Percentiles rank a stretch among this genome's conserved stretches.
Conservation (phyloP, 192 early-diverging fungal species). For the Coemansia sp. region DNA sequence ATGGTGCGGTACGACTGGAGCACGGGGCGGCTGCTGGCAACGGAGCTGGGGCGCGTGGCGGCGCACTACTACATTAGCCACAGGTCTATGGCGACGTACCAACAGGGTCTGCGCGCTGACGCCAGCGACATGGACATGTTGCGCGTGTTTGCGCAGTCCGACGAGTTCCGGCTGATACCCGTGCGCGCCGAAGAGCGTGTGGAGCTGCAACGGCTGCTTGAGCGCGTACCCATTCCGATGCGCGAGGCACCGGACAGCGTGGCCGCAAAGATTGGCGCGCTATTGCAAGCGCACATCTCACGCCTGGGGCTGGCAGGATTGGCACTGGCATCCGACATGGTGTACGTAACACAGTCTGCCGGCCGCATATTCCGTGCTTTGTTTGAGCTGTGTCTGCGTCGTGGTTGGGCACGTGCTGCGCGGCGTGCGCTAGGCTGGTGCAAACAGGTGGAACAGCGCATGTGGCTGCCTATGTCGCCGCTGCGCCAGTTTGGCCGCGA, state of each 20-base stretch:
- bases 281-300: constrained; percentile 95
- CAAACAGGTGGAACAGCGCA: constrained; percentile 93
- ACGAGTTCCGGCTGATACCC: constrained; percentile 92
- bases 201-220: constrained; percentile 82
- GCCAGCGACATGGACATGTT: constrained; percentile 90
- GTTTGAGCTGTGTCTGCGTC: constrained; percentile 92
- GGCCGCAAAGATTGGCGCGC: constrained; percentile 88
- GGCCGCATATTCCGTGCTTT: constrained; percentile 91
- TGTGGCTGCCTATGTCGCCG: constrained; percentile 95
- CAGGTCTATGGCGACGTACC: constrained; percentile 89
- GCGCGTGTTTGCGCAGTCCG: constrained; percentile 81
- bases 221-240: constrained; percentile 93
- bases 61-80: constrained; percentile 95
- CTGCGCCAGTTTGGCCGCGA: constrained; percentile 83
- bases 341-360: constrained; percentile 95
- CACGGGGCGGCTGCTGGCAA: constrained; percentile 83
- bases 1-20: constrained; percentile 95
- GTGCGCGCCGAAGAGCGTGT: constrained; percentile 94
- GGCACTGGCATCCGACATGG: constrained; percentile 96
- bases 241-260: constrained; percentile 88
- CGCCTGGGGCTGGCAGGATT: constrained; percentile 90
- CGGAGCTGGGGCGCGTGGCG: constrained; percentile 93
- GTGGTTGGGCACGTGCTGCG: constrained; percentile 92
- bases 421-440: constrained; percentile 87
- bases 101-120: constrained; percentile 87